These are phyloP conservation scores for Celoporthe dispersa DNA, from an alignment of 2,329 filamentous ascomycete species.

Conservation along the genomic window DNA sequence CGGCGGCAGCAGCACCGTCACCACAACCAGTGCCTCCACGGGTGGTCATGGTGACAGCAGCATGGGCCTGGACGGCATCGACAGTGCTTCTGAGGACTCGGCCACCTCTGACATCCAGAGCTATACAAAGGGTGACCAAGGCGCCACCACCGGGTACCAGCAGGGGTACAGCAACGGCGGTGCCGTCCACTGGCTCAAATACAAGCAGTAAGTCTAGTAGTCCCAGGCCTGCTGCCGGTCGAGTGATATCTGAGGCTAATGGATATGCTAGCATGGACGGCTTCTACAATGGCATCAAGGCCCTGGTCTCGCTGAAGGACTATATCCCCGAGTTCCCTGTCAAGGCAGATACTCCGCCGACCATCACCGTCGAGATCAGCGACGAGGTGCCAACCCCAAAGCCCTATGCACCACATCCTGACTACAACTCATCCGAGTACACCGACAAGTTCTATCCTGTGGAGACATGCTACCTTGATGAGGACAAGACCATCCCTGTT, in stretches of 20 bases:
- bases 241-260: slow-evolving; percentile 21
- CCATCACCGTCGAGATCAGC: slow-evolving; percentile 40
- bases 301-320: slow-evolving; percentile 64
- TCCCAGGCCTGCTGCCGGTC: background rate
- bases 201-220: slow-evolving; percentile 46
- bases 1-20: slow-evolving; percentile 16
- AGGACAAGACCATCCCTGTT: slow-evolving; percentile 57
- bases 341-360: slow-evolving; percentile 33
- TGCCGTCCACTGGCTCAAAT: slow-evolving; percentile 44
- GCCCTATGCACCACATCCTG: slow-evolving; percentile 71
- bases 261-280: slow-evolving; percentile 66
- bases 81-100: background rate
- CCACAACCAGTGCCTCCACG: background rate
- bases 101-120: slow-evolving; percentile 2
- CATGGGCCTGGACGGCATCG: background rate
- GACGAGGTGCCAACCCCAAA: slow-evolving; percentile 48
- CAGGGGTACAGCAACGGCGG: slow-evolving; percentile 34
- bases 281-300: slow-evolving; percentile 79
- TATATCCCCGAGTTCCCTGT: slow-evolving; percentile 77
- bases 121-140: slow-evolving; percentile 26
- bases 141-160: slow-evolving; percentile 32
- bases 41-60: background rate
- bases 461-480: slow-evolving; percentile 67
- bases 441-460: slow-evolving; percentile 56
- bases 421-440: slow-evolving; percentile 63